Evolutionary conservation across 176 grass and related monocot genomes (phyloP), one percentile per base, ranked within the genome.

Genomic region (Echinochloa phyllopogon): DNA sequence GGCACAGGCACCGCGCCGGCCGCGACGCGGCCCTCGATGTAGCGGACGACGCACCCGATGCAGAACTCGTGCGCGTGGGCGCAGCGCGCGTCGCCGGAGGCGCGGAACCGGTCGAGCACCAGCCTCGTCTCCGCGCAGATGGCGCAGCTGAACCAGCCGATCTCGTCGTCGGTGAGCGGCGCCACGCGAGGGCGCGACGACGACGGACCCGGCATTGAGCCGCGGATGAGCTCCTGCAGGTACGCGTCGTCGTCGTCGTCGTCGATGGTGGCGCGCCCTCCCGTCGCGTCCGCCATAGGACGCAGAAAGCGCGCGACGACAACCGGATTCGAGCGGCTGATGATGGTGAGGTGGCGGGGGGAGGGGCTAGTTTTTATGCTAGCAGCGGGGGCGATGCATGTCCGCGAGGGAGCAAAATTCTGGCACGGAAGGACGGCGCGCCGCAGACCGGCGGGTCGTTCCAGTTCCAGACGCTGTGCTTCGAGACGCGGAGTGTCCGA

Each of bases 111-210:
- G 42, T 87, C 79, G 41, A 87, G 36, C 62, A 29, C 21, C 6
- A 77, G 41, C 61, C 45, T 57, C 51, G 0, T 4, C 62, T 87
- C 86, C 70, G 50, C 40, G 72, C 86, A 87, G 79, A 87, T 75
- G 48, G 1, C 72, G 79, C 86, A 87, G 78, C 67, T 3, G 78
- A 87, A 87, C 40, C 60, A 11, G 14, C 71, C 86, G 78, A 87
- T 87, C 86, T 87, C 78, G 29, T 87, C 78, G 61, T 87, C 86
- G 40, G 40, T 81, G 49, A 87, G 86, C 61, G 79, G 86, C 27
- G 50, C 50, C 60, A 87, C 79, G 18, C 60, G 50, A 14, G 69
- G 33, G 6, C 68, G 48, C 25, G 50, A 48, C 0, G 50, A 48
- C 0, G 79, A 56, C 0, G 78, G 79, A 9, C 72, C 85, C 4